phyloP scores from a whole-genome alignment of 169 alveolate species.

The Eimeria praecox region DNA sequence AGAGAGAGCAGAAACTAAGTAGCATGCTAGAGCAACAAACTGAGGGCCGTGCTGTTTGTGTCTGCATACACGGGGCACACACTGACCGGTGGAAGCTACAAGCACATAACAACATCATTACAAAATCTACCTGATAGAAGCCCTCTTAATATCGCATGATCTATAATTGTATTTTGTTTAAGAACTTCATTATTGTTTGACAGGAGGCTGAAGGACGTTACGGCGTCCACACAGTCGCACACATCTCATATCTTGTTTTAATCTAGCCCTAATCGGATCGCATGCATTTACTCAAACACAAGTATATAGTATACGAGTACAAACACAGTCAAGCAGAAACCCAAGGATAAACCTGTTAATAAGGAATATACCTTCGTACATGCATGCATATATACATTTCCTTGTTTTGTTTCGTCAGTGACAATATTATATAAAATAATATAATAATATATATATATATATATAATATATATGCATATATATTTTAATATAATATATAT shows the following conservation, averaged over 20 bases:
- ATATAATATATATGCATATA: too few relatives aligned
- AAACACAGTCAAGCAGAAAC: background rate
- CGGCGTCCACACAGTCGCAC: too few relatives aligned
- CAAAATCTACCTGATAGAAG: background rate
- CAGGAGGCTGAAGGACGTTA: too few relatives aligned
- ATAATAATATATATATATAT: too few relatives aligned
- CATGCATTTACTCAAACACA: background rate
- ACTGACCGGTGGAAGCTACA: background rate
- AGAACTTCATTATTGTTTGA: too few relatives aligned
- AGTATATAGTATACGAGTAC: background rate
- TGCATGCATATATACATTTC: background rate
- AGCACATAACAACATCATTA: background rate
- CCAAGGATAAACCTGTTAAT: background rate
- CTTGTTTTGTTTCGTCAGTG: too few relatives aligned
- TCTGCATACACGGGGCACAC: slow-evolving; percentile 42
- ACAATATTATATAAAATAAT: too few relatives aligned
- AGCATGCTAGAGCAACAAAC: slow-evolving; percentile 75
- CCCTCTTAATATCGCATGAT: too few relatives aligned
- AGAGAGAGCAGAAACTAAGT: slow-evolving; percentile 78
- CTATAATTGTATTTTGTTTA: too few relatives aligned
- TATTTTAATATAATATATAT: too few relatives aligned
- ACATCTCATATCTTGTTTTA: too few relatives aligned
- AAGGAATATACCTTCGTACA: background rate
- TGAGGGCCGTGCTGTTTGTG: slow-evolving; percentile 59
- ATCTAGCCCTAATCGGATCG: too few relatives aligned